Evolutionary conservation across 108 stramenopile species (phyloP), one percentile per base, ranked within the genome.

Genomic region (Nitzschia sp.): DNA sequence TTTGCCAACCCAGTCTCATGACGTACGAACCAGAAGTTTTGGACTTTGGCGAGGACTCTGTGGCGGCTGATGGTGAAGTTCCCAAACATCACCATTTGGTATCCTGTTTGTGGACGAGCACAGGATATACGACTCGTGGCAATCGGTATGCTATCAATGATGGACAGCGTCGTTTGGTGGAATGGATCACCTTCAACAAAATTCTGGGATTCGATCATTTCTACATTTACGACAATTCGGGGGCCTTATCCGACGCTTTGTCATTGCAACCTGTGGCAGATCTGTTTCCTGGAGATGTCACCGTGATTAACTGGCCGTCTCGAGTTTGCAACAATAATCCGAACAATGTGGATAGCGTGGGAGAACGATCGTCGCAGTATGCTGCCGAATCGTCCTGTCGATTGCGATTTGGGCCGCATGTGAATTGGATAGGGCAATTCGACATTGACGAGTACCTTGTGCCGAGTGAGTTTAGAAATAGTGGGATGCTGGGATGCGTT

Each of bases 401-500:
- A 21, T 66, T 93, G 58, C 78, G 91, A 60, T 95, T 95, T 74
- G 91, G 94, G 38, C 62, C 86, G 1, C 90, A 95, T 64, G 74
- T 84, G 8, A 74, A 89, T 27, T 95, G 94, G 94, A 79, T 95
- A 19, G 91, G 77, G 1, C 82, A 83, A n/a, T 91, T 92, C 63
- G 94, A 92, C 62, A 91, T 86, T 36, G 94, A 95, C 62, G 94
- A 95, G 71, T 95, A 92, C 54, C 62, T 95, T 30, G 69, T 90
- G 17, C 92, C 92, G 19, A 90, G 49, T 51, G 21, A 8, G 49
- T 51, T n/a, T n/a, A 88, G 86, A 49, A 49, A 1, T 51, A 65
- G 84, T n/a, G n/a, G n/a, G n/a, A n/a, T n/a, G n/a, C n/a, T n/a
- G n/a, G n/a, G n/a, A n/a, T n/a, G n/a, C 6, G 13, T 42, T 13